Percentiles rank a stretch among this genome's conserved stretches.
These are phyloP conservation scores for Trichaptum fuscoviolaceum DNA, from an alignment of 768 basidiomycete species.

Conservation along the genomic window DNA sequence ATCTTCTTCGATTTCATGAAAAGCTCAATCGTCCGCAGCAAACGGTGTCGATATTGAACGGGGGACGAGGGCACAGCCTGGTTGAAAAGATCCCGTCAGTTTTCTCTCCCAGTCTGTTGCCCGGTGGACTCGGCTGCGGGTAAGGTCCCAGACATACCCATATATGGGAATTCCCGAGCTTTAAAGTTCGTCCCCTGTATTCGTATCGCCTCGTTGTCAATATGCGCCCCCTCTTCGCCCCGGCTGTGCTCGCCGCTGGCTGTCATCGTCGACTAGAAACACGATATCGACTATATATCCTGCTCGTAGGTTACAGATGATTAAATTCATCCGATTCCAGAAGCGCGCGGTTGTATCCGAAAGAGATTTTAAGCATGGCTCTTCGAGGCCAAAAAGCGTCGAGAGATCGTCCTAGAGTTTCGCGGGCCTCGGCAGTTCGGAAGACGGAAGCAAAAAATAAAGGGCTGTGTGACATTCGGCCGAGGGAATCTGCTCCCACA, in stretches of 20 bases:
- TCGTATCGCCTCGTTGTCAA: neutral
- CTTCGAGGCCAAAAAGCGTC: neutral
- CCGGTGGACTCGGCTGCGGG: neutral
- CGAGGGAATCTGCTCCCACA: neutral
- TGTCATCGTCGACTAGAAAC: neutral
- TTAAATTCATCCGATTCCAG: neutral
- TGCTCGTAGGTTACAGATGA: too few relatives aligned
- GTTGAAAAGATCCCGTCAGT: too few relatives aligned
- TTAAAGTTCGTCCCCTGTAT: neutral
- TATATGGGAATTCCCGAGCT: neutral
- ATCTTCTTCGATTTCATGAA: too few relatives aligned
- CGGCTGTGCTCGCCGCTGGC: neutral
- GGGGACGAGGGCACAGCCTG: too few relatives aligned
- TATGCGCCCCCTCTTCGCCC: neutral
- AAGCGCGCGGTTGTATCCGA: neutral
- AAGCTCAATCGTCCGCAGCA: too few relatives aligned
- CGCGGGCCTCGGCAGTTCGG: neutral
- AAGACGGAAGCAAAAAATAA: neutral
- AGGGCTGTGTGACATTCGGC: neutral
- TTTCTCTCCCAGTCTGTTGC: neutral
- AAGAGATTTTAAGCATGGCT: neutral
- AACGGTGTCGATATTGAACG: too few relatives aligned
- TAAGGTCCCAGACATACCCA: neutral
- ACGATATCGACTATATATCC: neutral
- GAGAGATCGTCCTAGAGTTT: neutral